Conservation (phyloP, 208 protist genomes). For the Blastocrithidia nonstop region DNA sequence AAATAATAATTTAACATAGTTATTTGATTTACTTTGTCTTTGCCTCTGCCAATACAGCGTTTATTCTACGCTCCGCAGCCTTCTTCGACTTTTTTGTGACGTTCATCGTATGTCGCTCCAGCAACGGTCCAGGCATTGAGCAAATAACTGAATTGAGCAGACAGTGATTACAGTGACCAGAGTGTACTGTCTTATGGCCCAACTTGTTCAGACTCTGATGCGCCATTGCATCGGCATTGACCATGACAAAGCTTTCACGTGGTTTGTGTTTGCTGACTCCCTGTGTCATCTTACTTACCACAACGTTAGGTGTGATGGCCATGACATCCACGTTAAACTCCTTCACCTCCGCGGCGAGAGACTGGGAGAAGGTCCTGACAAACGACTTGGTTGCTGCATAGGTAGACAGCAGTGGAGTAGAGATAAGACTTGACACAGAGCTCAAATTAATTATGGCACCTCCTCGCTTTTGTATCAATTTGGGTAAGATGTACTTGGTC, state of each 20-base stretch:
- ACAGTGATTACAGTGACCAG: constrained; percentile 50
- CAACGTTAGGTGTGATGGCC: constrained; percentile 53
- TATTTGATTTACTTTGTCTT: too few species aligned
- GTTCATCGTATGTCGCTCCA: constrained; percentile 10
- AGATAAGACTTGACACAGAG: constrained; percentile 52
- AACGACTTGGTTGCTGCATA: constrained; percentile 85
- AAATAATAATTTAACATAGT: too few species aligned
- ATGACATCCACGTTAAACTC: constrained; percentile 52
- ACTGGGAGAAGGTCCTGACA: constrained; percentile 38
- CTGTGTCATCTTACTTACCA: constrained; percentile 71
- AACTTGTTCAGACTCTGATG: constrained; percentile 56
- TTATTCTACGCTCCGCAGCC: constrained; percentile 7
- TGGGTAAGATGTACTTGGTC: constrained; percentile 64
- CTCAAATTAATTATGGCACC: constrained; percentile 68
- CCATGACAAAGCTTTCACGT: constrained; percentile 51
- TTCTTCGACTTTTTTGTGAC: constrained; percentile 21
- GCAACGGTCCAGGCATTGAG: constrained; percentile 10
- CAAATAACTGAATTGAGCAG: constrained; percentile 20
- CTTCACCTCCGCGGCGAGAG: constrained; percentile 50
- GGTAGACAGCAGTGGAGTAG: constrained; percentile 58
- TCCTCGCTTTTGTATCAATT: constrained; percentile 39
- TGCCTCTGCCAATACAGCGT: too few species aligned
- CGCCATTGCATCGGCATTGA: constrained; percentile 46
- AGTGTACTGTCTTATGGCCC: constrained; percentile 17
- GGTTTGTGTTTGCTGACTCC: constrained; percentile 40